Conservation (phyloP, 345 rosid species). For the Dovyalis caffra region DNA sequence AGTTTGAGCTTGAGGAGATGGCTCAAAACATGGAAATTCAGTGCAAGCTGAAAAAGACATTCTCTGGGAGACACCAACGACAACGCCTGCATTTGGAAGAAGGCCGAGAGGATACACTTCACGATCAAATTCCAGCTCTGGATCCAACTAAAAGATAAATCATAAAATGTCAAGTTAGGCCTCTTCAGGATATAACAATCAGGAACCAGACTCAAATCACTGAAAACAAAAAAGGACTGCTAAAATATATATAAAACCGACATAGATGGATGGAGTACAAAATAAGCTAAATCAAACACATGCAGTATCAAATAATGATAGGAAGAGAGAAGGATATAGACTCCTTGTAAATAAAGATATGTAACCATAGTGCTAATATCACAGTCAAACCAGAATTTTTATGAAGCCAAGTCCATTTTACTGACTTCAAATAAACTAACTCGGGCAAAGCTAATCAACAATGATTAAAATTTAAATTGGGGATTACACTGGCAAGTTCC, state of each 20-base stretch:
- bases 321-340: background rate
- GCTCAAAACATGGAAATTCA: conserved; percentile 97
- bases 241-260: background rate
- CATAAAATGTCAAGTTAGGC: conserved; percentile 8
- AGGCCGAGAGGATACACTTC: conserved; percentile 97
- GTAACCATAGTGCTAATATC: background rate
- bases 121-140: conserved; percentile 95
- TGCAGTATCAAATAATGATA: background rate
- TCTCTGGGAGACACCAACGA: conserved; percentile 95
- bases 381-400: conserved; percentile 1
- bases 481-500: background rate
- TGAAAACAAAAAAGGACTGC: background rate
- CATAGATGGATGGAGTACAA: background rate
- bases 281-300: conserved; percentile 13
- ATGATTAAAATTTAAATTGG: background rate
- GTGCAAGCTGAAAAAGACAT: conserved; percentile 96
- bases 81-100: conserved; percentile 93
- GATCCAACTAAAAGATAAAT: conserved; percentile 71
- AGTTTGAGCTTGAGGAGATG: conserved; percentile 97
- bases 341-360: background rate
- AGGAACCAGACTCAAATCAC: conserved; percentile 13
- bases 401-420: background rate
- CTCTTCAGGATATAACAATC: conserved; percentile 5
- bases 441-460: background rate
- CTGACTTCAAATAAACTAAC: conserved; percentile 1